A percentile compares a stretch with the other conserved stretches of the same genome.
Conservation (phyloP, 139 green algal species). For the Yamagishiella unicocca region DNA sequence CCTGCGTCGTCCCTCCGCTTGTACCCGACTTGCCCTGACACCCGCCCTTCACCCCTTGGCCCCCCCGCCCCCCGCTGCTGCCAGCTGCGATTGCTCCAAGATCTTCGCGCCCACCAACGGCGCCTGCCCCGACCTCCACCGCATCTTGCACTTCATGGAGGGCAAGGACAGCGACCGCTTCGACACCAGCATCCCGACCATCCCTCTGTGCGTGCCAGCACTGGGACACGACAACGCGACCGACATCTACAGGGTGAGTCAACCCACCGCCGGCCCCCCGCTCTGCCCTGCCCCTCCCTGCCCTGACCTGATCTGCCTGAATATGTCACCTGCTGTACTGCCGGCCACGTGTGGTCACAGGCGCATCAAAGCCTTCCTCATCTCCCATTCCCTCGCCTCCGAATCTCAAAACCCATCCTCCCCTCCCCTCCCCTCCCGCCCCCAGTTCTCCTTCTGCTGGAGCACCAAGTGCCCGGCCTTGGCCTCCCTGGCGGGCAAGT, state of each 20-base stretch:
- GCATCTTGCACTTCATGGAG: background rate
- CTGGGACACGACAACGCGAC: conserved; percentile 5
- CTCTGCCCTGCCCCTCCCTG: background rate
- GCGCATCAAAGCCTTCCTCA: no score
- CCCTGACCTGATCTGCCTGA: no score
- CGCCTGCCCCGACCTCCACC: background rate
- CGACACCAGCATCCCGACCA: background rate
- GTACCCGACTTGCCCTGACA: background rate
- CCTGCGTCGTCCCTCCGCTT: background rate
- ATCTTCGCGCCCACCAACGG: background rate
- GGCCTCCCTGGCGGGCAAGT: background rate
- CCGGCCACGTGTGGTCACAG: no score
- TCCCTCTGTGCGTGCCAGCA: background rate
- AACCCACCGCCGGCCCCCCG: background rate
- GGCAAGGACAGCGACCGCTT: background rate
- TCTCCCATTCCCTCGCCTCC: no score
- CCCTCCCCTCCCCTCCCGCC: background rate
- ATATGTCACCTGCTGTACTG: no score
- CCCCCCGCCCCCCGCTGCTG: background rate
- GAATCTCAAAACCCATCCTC: background rate
- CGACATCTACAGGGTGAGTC: conserved; percentile 16
- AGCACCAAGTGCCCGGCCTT: background rate
- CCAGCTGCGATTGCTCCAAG: conserved; percentile 20
- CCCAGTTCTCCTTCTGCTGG: conserved; percentile 35
- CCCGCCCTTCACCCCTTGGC: background rate